Evolutionary conservation across 352 stramenopile genomes (phyloP), one percentile per base, ranked within the genome.

Genomic region (Globisporangium okanoganense): DNA sequence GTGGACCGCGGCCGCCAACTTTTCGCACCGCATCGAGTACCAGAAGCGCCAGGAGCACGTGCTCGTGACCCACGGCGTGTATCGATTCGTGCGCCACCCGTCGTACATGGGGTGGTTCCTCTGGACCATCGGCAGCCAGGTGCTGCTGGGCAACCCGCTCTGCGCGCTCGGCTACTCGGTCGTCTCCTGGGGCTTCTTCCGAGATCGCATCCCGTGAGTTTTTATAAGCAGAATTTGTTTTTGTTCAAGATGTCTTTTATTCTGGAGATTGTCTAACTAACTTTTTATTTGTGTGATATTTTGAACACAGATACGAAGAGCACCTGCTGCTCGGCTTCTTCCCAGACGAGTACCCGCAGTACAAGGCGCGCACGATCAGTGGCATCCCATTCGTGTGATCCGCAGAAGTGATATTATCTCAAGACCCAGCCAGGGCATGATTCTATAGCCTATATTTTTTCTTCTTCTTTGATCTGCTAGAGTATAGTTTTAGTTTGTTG

Each of bases 21-120:
- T 99, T 65, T 97, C 96, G 35, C 96, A 99, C 67, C 84, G 94
- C 31, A 98, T 99, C 71, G 92, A 98, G 78, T 87, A 89, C 56
- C 70, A 85, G 56, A 97, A 97, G 69, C 88, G 94, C 54, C 82
- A 97, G 43, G 92, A 97, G 65, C 96, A 99, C 66, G 64, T 91
- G 49, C 69, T 99, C 36, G 86, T 99, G 10, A 99, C 94, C 3
- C 71, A 97, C 72, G 91, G 91, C 64, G 73, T 97, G 45, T 98
- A 98, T 70, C 82, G 74, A 41, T 92, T 85, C 58, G 79, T 99
- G 56, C 88, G 96, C 36, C 96, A 99, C 75, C 95, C 95, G 64
- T 97, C 87, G 25, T 99, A 99, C 71, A 75, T 97, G 45, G 96
- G 96, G 66, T 99, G 97, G 89, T 99, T 97, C 67, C 97, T 95